Conservation (phyloP, 2,329 filamentous ascomycete species). For the Bertia moriformis region DNA sequence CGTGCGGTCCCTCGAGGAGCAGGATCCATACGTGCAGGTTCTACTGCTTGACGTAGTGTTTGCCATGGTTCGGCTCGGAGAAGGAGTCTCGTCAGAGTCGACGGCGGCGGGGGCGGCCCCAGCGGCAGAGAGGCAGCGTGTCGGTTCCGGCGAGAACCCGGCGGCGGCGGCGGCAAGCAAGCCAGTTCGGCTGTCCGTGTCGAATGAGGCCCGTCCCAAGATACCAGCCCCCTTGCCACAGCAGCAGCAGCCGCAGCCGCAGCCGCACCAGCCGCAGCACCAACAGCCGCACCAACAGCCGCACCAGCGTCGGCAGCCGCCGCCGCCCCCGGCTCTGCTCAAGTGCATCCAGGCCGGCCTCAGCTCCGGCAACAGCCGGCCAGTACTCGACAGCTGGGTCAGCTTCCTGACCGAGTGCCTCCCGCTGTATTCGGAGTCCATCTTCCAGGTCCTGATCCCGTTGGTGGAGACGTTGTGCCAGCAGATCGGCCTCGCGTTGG, state of each 20-base stretch:
- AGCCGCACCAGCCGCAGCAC: too few species aligned
- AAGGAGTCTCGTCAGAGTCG: conserved; percentile 21
- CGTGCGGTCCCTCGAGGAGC: conserved; percentile 38
- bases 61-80: conserved; percentile 54
- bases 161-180: conserved; percentile 20
- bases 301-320: conserved; percentile 21
- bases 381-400: conserved; percentile 83
- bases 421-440: conserved; percentile 67
- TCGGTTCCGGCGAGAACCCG: conserved; percentile 7
- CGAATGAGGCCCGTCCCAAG: conserved; percentile 13
- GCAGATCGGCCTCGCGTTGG: conserved; percentile 62
- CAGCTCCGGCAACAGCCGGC: conserved; percentile 56
- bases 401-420: conserved; percentile 70
- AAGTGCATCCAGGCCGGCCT: conserved; percentile 74
- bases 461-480: conserved; percentile 78
- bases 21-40: conserved; percentile 61
- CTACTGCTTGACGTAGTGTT: conserved; percentile 67
- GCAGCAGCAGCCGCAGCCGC: conserved; percentile 10
- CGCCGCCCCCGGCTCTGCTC: conserved; percentile 60
- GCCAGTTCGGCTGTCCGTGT: conserved; percentile 21
- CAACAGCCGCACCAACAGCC: conserved; percentile 24
- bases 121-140: too few species aligned
- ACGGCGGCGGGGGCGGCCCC: too few species aligned
- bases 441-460: conserved; percentile 82
- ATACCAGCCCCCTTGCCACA: conserved; percentile 9